phyloP scores from a whole-genome alignment of 2,329 filamentous ascomycete genomes.

The Fusarium sp. region DNA sequence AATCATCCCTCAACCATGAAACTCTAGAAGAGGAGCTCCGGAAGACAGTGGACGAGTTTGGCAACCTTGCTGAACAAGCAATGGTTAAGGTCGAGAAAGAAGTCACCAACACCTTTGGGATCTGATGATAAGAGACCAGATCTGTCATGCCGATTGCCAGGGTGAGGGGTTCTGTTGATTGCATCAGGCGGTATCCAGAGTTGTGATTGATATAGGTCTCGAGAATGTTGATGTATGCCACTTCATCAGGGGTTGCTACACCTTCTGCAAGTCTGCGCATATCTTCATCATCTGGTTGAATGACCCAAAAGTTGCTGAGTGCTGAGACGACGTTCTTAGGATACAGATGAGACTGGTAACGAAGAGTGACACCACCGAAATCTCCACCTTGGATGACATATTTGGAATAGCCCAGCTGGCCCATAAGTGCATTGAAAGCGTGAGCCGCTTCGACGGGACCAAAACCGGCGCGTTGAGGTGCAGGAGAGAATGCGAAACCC shows the following conservation, averaged over 20 bases:
- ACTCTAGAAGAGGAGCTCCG: too few species aligned
- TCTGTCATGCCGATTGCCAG: not conserved
- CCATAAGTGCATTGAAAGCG: not conserved
- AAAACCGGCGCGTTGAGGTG: not conserved
- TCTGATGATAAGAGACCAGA: too few species aligned
- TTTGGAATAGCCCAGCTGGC: not conserved
- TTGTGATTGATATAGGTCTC: not conserved
- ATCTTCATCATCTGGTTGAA: not conserved
- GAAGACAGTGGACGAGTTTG: too few species aligned
- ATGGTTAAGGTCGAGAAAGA: too few species aligned
- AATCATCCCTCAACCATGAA: too few species aligned
- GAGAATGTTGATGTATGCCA: not conserved
- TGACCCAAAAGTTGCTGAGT: not conserved
- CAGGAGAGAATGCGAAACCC: not conserved
- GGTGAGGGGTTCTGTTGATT: not conserved
- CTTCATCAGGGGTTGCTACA: not conserved
- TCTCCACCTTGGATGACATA: not conserved
- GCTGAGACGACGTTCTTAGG: not conserved
- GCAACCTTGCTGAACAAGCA: too few species aligned
- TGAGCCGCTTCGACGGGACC: not conserved
- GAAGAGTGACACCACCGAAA: not conserved
- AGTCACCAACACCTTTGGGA: too few species aligned
- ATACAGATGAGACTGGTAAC: not conserved
- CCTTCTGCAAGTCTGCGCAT: not conserved
- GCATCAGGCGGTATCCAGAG: not conserved